Percentiles rank a stretch among this genome's conserved stretches.
Conservation (phyloP, 352 stramenopile species). For the Phytopythium delawarense region DNA sequence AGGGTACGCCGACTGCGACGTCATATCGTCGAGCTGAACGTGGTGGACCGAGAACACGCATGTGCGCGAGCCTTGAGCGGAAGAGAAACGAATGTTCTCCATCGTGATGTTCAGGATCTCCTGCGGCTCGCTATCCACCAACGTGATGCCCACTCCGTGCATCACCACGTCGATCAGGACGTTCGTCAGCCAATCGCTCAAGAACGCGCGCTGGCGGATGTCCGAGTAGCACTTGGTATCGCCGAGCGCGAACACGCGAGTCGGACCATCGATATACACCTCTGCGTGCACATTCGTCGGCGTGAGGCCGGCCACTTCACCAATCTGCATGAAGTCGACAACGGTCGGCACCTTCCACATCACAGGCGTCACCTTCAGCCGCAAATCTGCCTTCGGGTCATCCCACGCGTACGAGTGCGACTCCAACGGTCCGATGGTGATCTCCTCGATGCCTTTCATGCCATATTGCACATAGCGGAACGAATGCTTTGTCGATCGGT, state of each 20-base stretch:
- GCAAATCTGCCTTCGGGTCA: constrained; percentile 52
- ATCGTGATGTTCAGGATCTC: constrained; percentile 87
- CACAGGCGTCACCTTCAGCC: constrained; percentile 53
- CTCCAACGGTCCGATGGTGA: constrained; percentile 61
- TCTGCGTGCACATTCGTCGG: constrained; percentile 62
- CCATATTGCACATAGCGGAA: constrained; percentile 75
- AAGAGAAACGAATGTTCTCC: constrained; percentile 74
- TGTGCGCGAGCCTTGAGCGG: constrained; percentile 36
- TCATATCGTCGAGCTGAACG: constrained; percentile 88
- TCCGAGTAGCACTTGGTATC: constrained; percentile 62
- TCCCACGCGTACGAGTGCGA: constrained; percentile 83
- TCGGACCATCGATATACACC: constrained; percentile 84
- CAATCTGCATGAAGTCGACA: constrained; percentile 76
- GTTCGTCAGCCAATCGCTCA: constrained; percentile 75
- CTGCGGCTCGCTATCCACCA: constrained; percentile 71
- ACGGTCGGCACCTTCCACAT: constrained; percentile 68
- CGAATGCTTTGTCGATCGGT: constrained; percentile 64
- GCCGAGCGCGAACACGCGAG: constrained; percentile 74
- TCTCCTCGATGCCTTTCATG: constrained; percentile 54
- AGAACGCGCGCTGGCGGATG: constrained; percentile 43
- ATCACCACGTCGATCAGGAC: constrained; percentile 72
- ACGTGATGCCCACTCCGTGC: constrained; percentile 69
- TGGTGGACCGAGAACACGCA: constrained; percentile 72
- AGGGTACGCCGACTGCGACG: constrained; percentile 56
- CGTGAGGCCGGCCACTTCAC: constrained; percentile 45